These are phyloP conservation scores for Dioszegia crocea DNA, from an alignment of 768 basidiomycete species.

Conservation along the genomic window DNA sequence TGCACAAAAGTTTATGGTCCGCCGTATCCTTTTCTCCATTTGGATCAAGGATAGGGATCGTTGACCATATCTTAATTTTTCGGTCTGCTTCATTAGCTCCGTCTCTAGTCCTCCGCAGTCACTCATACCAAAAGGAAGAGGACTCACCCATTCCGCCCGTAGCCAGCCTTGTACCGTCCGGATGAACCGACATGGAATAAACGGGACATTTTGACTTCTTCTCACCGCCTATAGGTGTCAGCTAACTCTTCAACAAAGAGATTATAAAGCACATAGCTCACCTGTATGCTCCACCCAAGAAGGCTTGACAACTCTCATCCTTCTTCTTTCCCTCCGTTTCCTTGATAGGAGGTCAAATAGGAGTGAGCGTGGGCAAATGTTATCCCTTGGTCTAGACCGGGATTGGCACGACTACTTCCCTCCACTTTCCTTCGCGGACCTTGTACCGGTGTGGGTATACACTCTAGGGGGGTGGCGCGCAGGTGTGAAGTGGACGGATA, in stretches of 20 bases:
- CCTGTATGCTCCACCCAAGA: conserved; percentile 48
- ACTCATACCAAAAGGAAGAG: background rate
- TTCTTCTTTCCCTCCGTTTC: no score
- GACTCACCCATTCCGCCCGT: conserved; percentile 72
- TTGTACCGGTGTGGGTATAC: no score
- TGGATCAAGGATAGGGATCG: conserved; percentile 81
- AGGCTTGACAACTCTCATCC: conserved; percentile 48
- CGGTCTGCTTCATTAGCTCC: conserved; percentile 57
- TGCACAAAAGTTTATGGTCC: conserved; percentile 81
- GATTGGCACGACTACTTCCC: no score
- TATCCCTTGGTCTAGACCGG: no score
- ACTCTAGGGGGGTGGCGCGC: no score
- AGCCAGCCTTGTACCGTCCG: conserved; percentile 92
- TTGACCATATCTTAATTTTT: conserved; percentile 95
- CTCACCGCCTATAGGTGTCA: conserved; percentile 21
- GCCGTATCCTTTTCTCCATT: conserved; percentile 61
- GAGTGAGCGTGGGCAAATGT: no score
- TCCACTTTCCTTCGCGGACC: no score
- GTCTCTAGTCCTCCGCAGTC: no score
- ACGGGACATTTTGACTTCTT: conserved; percentile 70
- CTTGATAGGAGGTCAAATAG: no score
- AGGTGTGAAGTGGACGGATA: no score
- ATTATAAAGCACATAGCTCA: conserved; percentile 12
- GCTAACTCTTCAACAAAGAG: background rate
- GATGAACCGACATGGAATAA: conserved; percentile 89